phyloP scores from a whole-genome alignment of 2,329 filamentous ascomycete genomes.

The Fusarium nelsonii region DNA sequence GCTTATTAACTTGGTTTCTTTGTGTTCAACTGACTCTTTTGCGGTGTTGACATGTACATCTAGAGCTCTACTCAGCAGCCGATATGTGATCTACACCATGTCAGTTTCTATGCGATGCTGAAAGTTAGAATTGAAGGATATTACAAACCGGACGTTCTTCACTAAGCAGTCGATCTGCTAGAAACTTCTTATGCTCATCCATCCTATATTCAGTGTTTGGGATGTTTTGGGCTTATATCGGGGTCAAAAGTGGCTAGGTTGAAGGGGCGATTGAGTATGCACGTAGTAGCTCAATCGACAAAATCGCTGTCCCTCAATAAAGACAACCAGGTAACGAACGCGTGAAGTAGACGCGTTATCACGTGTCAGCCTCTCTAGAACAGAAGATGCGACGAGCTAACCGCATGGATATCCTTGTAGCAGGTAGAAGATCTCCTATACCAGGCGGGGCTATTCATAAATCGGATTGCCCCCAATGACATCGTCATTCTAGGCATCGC shows the following conservation, averaged over 20 bases:
- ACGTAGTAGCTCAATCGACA: slow-evolving; percentile 5
- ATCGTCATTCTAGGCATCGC: slow-evolving; percentile 39
- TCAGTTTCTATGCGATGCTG: slow-evolving; percentile 15
- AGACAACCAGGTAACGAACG: slow-evolving; percentile 27
- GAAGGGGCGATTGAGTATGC: background rate
- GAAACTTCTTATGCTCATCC: slow-evolving; percentile 76
- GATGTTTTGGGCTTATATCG: background rate
- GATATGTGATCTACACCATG: slow-evolving; percentile 80
- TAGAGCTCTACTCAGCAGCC: slow-evolving; percentile 82
- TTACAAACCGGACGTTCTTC: slow-evolving; percentile 77
- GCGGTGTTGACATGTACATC: slow-evolving; percentile 88
- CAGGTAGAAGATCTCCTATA: too few relatives aligned
- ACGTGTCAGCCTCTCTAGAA: slow-evolving; percentile 45
- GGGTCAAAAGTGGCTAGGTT: background rate
- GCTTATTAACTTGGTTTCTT: background rate
- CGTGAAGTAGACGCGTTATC: slow-evolving; percentile 50
- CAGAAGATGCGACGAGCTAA: background rate
- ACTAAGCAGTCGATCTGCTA: slow-evolving; percentile 80
- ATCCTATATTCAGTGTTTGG: slow-evolving; percentile 42
- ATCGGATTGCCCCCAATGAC: slow-evolving; percentile 6
- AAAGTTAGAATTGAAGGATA: background rate
- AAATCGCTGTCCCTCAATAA: slow-evolving; percentile 20
- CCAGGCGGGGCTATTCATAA: background rate
- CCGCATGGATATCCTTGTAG: background rate
- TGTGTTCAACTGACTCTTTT: slow-evolving; percentile 75